These are phyloP conservation scores for Rhododendron ovatum DNA, from an alignment of 148 eudicot genomes.

Conservation along the genomic window DNA sequence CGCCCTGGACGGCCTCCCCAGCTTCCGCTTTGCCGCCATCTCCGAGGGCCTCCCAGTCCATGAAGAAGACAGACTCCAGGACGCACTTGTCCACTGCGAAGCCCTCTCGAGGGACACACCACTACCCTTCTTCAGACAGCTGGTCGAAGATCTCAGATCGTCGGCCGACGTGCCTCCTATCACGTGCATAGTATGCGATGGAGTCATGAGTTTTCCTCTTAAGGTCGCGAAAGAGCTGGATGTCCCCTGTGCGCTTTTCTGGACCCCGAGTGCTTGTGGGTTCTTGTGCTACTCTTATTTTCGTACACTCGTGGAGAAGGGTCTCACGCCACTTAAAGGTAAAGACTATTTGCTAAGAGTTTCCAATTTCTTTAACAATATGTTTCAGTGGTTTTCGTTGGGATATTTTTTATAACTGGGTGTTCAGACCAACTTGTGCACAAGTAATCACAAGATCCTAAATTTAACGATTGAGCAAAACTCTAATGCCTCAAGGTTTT, in stretches of 20 bases:
- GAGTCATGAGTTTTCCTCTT: slow-evolving; percentile 26
- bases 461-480: no score
- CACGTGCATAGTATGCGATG: slow-evolving; percentile 31
- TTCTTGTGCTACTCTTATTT: slow-evolving; percentile 19
- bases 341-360: neutral
- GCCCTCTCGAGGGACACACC: slow-evolving; percentile 10
- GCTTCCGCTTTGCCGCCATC: slow-evolving; percentile 34
- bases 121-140: slow-evolving; percentile 23
- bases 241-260: slow-evolving; percentile 15
- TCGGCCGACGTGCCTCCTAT: slow-evolving; percentile 18
- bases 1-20: slow-evolving; percentile 23
- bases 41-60: slow-evolving; percentile 33
- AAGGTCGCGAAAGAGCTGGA: slow-evolving; percentile 36
- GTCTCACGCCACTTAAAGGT: slow-evolving; percentile 43
- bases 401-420: no score
- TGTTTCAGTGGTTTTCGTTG: no score
- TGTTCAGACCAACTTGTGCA: no score
- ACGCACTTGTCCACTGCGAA: neutral
- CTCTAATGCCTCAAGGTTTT: no score
- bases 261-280: slow-evolving; percentile 36
- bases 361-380: no score
- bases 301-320: slow-evolving; percentile 16
- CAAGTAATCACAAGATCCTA: no score
- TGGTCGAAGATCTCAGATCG: slow-evolving; percentile 21
- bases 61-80: neutral